Evolutionary conservation across 2,329 filamentous ascomycete species (phyloP).

Genomic region (Talaromyces marneffei): DNA sequence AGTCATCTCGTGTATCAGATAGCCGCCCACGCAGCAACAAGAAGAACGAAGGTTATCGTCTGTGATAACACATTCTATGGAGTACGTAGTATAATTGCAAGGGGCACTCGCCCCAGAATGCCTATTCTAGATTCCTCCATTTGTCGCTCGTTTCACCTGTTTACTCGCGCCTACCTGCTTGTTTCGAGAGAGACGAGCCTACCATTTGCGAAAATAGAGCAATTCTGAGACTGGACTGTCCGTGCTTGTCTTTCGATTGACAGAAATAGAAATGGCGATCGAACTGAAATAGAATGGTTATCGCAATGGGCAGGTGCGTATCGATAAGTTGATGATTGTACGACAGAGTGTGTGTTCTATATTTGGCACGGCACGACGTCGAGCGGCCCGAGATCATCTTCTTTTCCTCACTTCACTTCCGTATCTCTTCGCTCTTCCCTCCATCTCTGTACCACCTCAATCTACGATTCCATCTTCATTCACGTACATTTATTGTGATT

Average conservation of each 20-base stretch:
- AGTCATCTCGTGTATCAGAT: neutral
- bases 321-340: neutral
- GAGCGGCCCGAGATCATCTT: neutral
- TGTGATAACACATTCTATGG: neutral
- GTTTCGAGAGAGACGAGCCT: constrained; percentile 3
- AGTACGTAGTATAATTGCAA: neutral
- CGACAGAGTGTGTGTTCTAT: too few relatives aligned
- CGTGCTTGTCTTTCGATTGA: neutral
- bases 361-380: constrained; percentile 1
- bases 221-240: neutral
- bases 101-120: neutral
- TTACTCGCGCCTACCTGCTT: neutral
- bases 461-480: neutral
- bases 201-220: neutral
- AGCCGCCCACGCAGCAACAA: neutral
- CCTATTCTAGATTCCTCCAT: neutral
- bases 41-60: neutral
- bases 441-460: too few relatives aligned
- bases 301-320: too few relatives aligned
- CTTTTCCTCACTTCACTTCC: neutral
- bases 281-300: neutral
- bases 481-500: neutral
- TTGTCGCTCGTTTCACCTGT: constrained; percentile 3
- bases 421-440: neutral
- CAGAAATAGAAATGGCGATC: neutral